Evolutionary conservation across 495 filamentous ascomycete genomes (phyloP), one percentile per base, ranked within the genome.

Genomic region (Trichoderma parareesei): DNA sequence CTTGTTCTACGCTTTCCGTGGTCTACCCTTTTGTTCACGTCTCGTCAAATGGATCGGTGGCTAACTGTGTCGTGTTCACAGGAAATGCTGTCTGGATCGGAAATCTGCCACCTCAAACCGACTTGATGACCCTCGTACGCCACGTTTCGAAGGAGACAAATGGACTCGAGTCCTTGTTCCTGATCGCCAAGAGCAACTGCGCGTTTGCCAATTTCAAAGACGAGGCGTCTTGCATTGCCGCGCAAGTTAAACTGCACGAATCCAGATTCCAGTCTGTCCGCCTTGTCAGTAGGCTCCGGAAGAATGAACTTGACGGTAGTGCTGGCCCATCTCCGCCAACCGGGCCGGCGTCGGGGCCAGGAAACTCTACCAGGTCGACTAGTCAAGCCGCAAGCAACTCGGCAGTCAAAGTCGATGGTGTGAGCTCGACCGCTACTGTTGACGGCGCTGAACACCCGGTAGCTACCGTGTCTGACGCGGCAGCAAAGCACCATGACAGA

Each of bases 151-250:
- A 82, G 65, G 92, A 93, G 65, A 87, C 90, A 0, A 87, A 82
- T 0, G 89, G 92, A 27, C 84, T 98, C 43, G 90, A 96, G 74
- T 96, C 92, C 48, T 82, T 98, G 33, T 97, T 97, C 68, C 79
- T 97, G 35, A 98, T 98, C 38, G 94, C 94, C 4, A 98, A 96
- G 73, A 97, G 92, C 74, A 97, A 97, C 70, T 98, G 94, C 71
- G 94, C 93, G 0, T 98, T 98, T 79, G 90, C 96, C 70, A 98
- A 98, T 71, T 98, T 96, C 71, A 88, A 87, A 66, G 90, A 90
- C 53, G 94, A 96, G 67, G 77, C 75, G 13, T 85, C 88, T 20
- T 96, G 91, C 71, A 76, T 82, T 33, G 85, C 87, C 4, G 94
- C 94, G 2, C 86, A 96, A 79, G 80, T 81, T 20, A 87, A 91